Conservation (phyloP, 2,329 filamentous ascomycete genomes). For the Emericellopsis cladophorae region DNA sequence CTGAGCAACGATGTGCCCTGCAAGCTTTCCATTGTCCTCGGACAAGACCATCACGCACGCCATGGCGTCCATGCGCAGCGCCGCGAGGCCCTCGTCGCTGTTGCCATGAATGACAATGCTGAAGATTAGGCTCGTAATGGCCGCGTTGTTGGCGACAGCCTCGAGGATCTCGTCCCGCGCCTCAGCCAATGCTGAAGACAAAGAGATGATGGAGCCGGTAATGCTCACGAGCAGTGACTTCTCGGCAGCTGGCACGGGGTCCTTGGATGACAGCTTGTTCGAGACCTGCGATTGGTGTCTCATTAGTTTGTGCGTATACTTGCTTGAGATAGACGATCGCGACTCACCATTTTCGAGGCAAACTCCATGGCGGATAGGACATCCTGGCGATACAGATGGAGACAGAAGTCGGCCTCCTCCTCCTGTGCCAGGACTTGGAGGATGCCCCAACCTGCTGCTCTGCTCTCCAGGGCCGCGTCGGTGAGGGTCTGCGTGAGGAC, state of each 20-base stretch:
- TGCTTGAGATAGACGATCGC: too few relatives aligned
- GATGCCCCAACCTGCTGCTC: constrained; percentile 56
- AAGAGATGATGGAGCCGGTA: constrained; percentile 35
- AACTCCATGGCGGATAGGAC: constrained; percentile 47
- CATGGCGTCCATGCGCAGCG: constrained; percentile 30
- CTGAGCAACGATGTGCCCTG: constrained; percentile 37
- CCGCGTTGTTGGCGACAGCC: constrained; percentile 34
- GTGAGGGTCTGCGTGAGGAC: constrained; percentile 52
- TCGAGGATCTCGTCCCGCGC: constrained; percentile 48
- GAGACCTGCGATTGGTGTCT: constrained; percentile 15
- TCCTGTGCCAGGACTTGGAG: constrained; percentile 47
- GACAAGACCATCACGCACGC: constrained; percentile 44
- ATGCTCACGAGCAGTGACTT: constrained; percentile 41
- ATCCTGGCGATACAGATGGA: constrained; percentile 51
- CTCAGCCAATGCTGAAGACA: constrained; percentile 42
- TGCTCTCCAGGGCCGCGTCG: constrained; percentile 48
- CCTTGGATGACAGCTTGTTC: constrained; percentile 29
- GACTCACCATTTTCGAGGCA: constrained; percentile 34
- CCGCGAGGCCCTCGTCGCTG: constrained; percentile 20
- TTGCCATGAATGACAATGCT: constrained; percentile 31
- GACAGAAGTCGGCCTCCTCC: constrained; percentile 54
- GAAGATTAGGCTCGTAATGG: constrained; percentile 41
- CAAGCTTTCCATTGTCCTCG: constrained; percentile 45
- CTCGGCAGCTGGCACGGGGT: constrained; percentile 38
- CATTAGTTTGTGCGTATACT: not conserved